phyloP scores from a whole-genome alignment of 192 early-diverging fungal species.

The Radiomyces spectabilis region DNA sequence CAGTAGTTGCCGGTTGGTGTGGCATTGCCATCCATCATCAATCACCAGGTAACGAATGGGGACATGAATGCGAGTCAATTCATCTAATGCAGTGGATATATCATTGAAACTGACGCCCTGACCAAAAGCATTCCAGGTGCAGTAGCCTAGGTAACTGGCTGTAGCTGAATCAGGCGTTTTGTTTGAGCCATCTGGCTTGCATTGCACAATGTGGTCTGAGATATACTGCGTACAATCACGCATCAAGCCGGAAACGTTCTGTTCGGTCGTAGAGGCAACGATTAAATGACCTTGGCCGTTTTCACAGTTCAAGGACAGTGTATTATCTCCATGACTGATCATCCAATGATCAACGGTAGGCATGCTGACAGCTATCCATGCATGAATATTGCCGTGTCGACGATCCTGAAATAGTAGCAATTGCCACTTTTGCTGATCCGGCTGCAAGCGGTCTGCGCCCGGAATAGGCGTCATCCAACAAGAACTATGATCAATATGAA shows the following conservation, averaged over 20 bases:
- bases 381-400: too few species aligned
- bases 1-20: constrained; percentile 13
- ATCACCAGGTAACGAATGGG: constrained; percentile 30
- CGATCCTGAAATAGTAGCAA: too few species aligned
- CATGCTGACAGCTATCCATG: neutral
- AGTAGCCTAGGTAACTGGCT: constrained; percentile 4
- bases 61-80: constrained; percentile 3
- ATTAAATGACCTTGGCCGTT: neutral
- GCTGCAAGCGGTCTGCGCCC: too few species aligned
- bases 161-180: neutral
- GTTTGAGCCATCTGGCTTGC: neutral
- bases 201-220: neutral
- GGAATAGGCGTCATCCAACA: too few species aligned
- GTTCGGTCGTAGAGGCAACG: neutral
- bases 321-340: neutral
- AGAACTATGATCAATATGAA: too few species aligned
- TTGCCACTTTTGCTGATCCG: too few species aligned
- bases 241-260: neutral
- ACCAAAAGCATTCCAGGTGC: constrained; percentile 15
- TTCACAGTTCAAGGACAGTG: neutral
- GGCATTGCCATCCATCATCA: constrained; percentile 49
- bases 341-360: neutral
- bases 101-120: neutral
- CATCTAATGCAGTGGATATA: constrained; percentile 2
- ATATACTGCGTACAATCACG: neutral